Evolutionary conservation across 805 yeast species (phyloP), one percentile per base, ranked within the genome.

Genomic region (Schizosaccharomyces pombe): DNA sequence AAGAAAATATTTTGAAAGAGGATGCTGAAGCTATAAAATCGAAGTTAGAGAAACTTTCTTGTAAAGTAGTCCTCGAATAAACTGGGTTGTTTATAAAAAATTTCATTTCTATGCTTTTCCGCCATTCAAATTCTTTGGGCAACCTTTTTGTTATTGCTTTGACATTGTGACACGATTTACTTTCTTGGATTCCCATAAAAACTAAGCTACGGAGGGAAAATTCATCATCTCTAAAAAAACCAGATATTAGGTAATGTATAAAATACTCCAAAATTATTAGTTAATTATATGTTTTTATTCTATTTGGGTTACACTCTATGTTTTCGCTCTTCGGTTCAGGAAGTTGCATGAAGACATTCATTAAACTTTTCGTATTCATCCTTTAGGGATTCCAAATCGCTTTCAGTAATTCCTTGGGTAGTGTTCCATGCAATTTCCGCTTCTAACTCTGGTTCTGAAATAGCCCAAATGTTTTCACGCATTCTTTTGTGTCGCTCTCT

Each of bases 11-110:
- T 58, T 81, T 94, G 58, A 91, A 91, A 75, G 99, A 85, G 66
- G 99, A 91, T 63, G 97, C 97, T 60, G 96, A 89, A 64, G 86
- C 87, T 76, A 82, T 91, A 67, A 89, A 91, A 75, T 74, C 83
- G 57, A 79, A 94, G 58, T 75, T 91, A 65, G 98, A 91, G 73
- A 91, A 78, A 55, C 76, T 89, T 63, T 98, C 98, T 68, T 98
- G 94, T 60, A 91, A 91, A 76, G 76, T 91, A 64, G 62, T 77
- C 56, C 73, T 91, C 67, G 99, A 91, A 74, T 91, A 79, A 30
- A 69, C 31, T n/a, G 40, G 43, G 43, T 37, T 37, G 5, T 16
- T 16, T 12, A 16, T 19, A 37, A 37, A 34, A 37, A n/a, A 19
- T 16, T n/a, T 12, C n/a, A n/a, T 37, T n/a, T n/a, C n/a, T n/a